Conservation (phyloP, 805 yeast genomes). For the Kregervanrija delftensis region DNA sequence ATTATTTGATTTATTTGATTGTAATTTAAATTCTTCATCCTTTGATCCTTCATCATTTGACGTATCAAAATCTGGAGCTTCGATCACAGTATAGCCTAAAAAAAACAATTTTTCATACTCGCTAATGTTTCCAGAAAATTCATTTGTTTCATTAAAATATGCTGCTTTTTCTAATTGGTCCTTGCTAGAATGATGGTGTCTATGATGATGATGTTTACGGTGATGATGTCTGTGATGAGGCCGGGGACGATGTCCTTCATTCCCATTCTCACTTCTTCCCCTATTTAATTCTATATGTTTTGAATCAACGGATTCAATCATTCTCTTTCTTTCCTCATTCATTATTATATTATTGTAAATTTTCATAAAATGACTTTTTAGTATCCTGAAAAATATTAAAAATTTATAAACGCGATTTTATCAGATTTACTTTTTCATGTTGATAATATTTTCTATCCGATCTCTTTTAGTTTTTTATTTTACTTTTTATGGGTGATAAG, state of each 20-base stretch:
- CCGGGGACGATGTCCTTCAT: not conserved
- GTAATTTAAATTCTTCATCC: not conserved
- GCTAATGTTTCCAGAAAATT: not conserved
- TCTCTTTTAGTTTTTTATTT: no score
- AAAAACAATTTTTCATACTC: constrained; percentile 2
- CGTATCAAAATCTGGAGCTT: constrained; percentile 20
- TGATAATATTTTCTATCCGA: no score
- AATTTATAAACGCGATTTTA: no score
- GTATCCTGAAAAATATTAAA: no score
- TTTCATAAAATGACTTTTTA: no score
- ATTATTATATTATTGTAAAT: no score
- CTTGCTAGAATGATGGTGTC: constrained; percentile 1
- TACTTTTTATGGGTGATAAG: no score
- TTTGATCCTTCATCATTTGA: constrained; percentile 15
- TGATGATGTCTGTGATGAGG: constrained; percentile 3
- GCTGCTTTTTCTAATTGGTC: not conserved
- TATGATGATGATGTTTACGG: constrained; percentile 2
- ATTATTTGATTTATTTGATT: no score
- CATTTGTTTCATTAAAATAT: not conserved
- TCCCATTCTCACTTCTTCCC: not conserved
- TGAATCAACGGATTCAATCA: no score
- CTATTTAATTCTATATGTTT: no score
- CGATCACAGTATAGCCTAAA: constrained; percentile 14
- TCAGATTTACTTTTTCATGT: no score
- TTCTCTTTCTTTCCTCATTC: no score